Evolutionary conservation across 2,329 filamentous ascomycete species (phyloP).

Genomic region (Sporothrix protearum): DNA sequence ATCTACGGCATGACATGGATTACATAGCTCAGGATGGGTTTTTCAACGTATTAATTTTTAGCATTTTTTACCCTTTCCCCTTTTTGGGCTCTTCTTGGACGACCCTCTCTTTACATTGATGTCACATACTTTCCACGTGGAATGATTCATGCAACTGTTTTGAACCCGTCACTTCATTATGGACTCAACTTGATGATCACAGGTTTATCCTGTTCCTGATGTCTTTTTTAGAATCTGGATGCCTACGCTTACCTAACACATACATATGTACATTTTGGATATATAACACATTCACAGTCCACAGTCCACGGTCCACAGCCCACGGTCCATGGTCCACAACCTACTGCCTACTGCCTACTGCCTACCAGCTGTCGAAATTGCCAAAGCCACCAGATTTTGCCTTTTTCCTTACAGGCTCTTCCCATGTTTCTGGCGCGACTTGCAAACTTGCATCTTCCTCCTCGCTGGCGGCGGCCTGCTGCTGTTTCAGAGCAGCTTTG

Average conservation of each 20-base stretch:
- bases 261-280: constrained; percentile 13
- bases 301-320: too few relatives aligned
- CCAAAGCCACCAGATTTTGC: constrained; percentile 76
- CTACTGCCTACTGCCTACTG: too few relatives aligned
- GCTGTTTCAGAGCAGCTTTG: constrained; percentile 47
- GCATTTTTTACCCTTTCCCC: background rate
- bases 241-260: background rate
- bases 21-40: background rate
- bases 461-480: constrained; percentile 21
- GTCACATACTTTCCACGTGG: background rate
- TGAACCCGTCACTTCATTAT: background rate
- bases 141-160: background rate
- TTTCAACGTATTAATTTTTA: background rate
- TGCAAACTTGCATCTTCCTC: constrained; percentile 52
- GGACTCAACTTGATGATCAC: background rate
- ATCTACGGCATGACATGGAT: background rate
- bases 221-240: constrained; percentile 3
- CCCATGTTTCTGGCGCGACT: constrained; percentile 60
- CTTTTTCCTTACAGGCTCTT: constrained; percentile 78
- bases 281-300: background rate
- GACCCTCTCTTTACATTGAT: background rate
- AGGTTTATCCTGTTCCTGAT: background rate
- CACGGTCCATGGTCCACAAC: too few relatives aligned
- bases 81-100: too few relatives aligned
- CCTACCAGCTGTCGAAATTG: constrained; percentile 93